Evolutionary conservation across 345 rosid species (phyloP), one percentile per base, ranked within the genome.

Genomic region (Eucalyptus microcorys): DNA sequence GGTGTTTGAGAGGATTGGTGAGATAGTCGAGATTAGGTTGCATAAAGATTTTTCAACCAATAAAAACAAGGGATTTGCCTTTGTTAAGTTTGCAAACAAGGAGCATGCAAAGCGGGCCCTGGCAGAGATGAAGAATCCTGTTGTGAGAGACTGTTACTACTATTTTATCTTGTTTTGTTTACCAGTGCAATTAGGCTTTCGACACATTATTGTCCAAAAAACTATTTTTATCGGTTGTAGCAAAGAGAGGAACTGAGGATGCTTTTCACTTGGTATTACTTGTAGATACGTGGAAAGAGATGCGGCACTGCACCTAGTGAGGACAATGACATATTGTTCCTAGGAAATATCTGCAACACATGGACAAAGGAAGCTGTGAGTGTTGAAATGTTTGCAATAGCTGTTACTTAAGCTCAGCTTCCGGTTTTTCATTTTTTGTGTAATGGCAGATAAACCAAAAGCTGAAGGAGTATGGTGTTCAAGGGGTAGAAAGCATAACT

Each of bases 291-390:
- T 91, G 95, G 96, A 87, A 95, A 93, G 91, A 91, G 94, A 87
- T 95, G 96, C 71, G 95, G 94, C 88, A 94, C 95, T 66, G 95
- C 95, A 76, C 96, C 93, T 43, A 95, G 96, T 49, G 94, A 95
- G 91, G 96, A 95, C 91, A 94, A 95, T 89, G 95, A 94, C 88
- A 93, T 94, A 66, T 91, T 95, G 89, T 94, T 95, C 85, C 87
- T 95, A 88, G 96, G 96, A 34, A 95, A 95, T 91, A 92, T 95
- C 89, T 93, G 95, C 92, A 95, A 94, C 91, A 94, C 96, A 87
- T 95, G 96, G 96, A 94, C 96, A 37, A 95, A 93, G 87, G 96
- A 94, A 91, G 95, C 96, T 87, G 95, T 93, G 89, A 95, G 96
- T 91, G 86, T 90, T 85, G 89, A 50, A 79, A 48, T 59, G 50